Conservation (phyloP, 2,329 filamentous ascomycete species). For the Pseudogymnoascus sp. region DNA sequence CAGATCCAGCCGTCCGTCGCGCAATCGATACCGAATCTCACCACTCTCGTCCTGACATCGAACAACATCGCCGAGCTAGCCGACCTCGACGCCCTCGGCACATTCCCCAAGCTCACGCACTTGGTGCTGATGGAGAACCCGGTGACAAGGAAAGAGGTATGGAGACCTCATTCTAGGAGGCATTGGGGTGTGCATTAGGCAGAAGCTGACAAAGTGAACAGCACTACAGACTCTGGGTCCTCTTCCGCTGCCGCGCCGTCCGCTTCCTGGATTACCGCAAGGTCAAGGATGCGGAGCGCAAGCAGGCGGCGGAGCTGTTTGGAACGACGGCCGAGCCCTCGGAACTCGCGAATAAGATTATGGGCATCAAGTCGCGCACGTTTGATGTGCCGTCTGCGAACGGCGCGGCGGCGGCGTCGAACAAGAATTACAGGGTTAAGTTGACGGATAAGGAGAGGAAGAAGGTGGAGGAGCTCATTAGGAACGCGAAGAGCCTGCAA, state of each 20-base stretch:
- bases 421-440: conserved; percentile 67
- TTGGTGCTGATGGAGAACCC: conserved; percentile 80
- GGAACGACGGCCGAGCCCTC: conserved; percentile 72
- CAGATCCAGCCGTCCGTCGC: conserved; percentile 69
- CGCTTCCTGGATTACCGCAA: conserved; percentile 90
- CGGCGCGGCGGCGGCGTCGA: conserved; percentile 35
- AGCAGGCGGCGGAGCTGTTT: conserved; percentile 70
- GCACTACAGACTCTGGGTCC: conserved; percentile 87
- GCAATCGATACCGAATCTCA: conserved; percentile 70
- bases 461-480: conserved; percentile 76
- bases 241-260: conserved; percentile 77
- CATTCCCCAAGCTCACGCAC: conserved; percentile 64
- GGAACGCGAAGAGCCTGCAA: conserved; percentile 76
- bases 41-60: conserved; percentile 69
- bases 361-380: conserved; percentile 71
- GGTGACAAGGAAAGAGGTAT: conserved; percentile 82
- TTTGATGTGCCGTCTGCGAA: conserved; percentile 51
- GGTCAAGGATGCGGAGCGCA: conserved; percentile 77
- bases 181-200: not conserved
- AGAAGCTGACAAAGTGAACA: conserved; percentile 32
- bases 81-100: conserved; percentile 72
- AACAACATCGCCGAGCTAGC: conserved; percentile 79
- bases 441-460: conserved; percentile 83
- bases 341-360: conserved; percentile 71
- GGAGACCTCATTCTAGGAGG: conserved; percentile 27